Percentiles rank a stretch among this genome's conserved stretches.
phyloP scores from a whole-genome alignment of 177 flowering plant genomes.

The Vitis hybrid region DNA sequence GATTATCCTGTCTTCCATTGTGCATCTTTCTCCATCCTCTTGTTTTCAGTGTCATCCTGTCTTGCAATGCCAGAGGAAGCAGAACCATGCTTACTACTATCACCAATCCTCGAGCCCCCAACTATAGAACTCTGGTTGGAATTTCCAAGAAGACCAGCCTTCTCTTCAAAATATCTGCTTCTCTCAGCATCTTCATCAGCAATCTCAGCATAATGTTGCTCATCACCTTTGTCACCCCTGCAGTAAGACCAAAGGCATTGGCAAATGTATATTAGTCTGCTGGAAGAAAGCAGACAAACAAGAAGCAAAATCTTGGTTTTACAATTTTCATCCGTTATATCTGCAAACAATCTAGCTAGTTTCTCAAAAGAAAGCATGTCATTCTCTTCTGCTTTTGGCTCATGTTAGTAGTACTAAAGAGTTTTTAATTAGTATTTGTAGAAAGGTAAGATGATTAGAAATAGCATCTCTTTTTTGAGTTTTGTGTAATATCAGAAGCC shows the following conservation, averaged over 20 bases:
- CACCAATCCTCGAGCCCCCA: slow-evolving; percentile 27
- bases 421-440: too few species aligned
- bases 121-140: slow-evolving; percentile 14
- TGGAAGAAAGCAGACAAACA: background rate
- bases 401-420: too few species aligned
- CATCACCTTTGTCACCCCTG: slow-evolving; percentile 53
- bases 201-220: slow-evolving; percentile 32
- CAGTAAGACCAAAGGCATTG: background rate
- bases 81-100: slow-evolving; percentile 17
- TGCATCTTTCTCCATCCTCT: slow-evolving; percentile 5
- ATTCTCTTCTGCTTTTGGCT: too few species aligned
- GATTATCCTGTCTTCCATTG: slow-evolving; percentile 5
- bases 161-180: slow-evolving; percentile 43
- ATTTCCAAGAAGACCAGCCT: slow-evolving; percentile 23
- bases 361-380: too few species aligned
- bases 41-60: slow-evolving; percentile 2
- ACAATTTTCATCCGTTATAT: too few species aligned
- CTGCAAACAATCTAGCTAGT: too few species aligned
- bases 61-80: background rate
- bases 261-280: background rate
- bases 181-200: slow-evolving; percentile 36
- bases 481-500: background rate
- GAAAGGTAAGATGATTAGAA: too few species aligned
- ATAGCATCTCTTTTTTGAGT: background rate
- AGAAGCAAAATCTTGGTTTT: too few species aligned